Evolutionary conservation across 1,284 basidiomycete genomes (phyloP), one percentile per base, ranked within the genome.

Genomic region (Cystobasidium pallidum): DNA sequence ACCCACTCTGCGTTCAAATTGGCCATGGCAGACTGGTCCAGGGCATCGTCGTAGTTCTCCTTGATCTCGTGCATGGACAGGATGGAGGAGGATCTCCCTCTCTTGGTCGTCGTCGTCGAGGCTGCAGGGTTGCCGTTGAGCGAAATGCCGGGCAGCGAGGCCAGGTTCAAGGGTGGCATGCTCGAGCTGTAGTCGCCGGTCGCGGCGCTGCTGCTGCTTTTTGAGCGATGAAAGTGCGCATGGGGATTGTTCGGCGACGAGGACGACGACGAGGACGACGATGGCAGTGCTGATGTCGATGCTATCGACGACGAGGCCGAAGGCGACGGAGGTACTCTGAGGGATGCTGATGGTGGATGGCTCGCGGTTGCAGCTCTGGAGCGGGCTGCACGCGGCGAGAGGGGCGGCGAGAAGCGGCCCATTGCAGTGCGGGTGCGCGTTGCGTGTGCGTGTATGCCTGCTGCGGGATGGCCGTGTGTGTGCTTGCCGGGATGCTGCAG

Each of bases 1-100:
- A 99, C 96, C 95, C 95, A 99, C 79, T 94, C 89, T 10, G 93
- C 94, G 81, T 99, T 99, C 78, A 92, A 87, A 81, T 98, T 97
- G 63, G 78, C 81, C 8, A 80, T 77, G 6, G 81, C 80, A 21
- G 75, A 78, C 74, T 81, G 79, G 72, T 83, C 82, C 47, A 83
- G 77, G 73, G 80, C 72, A 73, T 82, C 81, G 72, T 83, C 82
- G 73, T 80, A 81, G 45, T 81, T 81, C 73, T 81, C 78, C 57
- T 81, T 78, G 32, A 83, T 79, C 55, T 82, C 79, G 51, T 81
- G 79, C 15, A 83, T 81, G n/a, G 77, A 78, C 3, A 83, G 79
- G 55, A 82, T 77, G 1, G 78, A 80, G 26, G 76, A 68, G 17
- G 74, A 75, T 28, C 77, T 28, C 17, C 54, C 54, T 49, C 68